Conservation (phyloP, 129 eudicot genomes). For the Daucus carota region DNA sequence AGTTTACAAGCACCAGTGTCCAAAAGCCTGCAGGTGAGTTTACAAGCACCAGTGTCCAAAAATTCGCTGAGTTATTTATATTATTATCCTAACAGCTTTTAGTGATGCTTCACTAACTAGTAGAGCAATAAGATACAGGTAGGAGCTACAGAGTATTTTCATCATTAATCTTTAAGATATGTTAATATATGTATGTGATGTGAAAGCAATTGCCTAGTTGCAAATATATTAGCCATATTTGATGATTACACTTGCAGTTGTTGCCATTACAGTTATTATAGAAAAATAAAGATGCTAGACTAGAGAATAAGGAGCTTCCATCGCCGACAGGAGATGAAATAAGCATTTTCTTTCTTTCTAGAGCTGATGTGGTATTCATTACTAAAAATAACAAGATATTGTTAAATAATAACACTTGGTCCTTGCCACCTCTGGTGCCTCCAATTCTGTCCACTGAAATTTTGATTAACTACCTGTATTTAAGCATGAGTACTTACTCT, state of each 20-base stretch:
- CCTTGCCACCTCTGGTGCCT: neutral
- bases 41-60: neutral
- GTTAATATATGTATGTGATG: neutral
- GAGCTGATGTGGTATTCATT: neutral
- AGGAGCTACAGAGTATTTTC: neutral
- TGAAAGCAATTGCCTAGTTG: neutral
- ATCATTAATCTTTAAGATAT: neutral
- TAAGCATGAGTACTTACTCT: neutral
- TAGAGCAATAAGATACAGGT: neutral
- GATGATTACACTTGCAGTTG: neutral
- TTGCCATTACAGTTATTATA: neutral
- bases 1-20: neutral
- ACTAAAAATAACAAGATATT: neutral
- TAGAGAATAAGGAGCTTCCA: neutral
- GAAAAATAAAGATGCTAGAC: neutral
- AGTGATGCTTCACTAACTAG: neutral
- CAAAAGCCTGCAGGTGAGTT: neutral
- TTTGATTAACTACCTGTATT: neutral
- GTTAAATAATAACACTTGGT: neutral
- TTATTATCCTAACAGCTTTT: neutral
- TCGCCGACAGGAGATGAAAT: conserved; percentile 3
- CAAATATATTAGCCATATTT: neutral
- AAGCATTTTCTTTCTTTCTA: neutral
- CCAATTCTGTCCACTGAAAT: conserved; percentile 2
- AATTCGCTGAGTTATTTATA: neutral